A percentile compares a stretch with the other conserved stretches of the same genome.
Evolutionary conservation across 78 protist genomes (phyloP).

Genomic region (Dictyostelium capitatum): DNA sequence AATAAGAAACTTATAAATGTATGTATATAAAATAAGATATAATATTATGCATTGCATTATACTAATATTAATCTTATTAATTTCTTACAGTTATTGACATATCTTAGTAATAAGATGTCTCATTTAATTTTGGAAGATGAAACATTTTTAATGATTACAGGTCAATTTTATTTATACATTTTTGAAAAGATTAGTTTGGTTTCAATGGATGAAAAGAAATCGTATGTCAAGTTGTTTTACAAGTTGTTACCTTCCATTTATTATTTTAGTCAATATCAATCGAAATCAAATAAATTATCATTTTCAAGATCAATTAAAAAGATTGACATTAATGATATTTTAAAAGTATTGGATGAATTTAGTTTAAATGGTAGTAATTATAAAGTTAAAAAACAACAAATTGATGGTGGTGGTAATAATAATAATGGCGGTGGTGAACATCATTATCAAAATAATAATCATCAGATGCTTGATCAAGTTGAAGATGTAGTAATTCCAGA

Average conservation of each 20-base stretch:
- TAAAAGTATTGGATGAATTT: background rate
- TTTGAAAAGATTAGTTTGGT: constrained; percentile 14
- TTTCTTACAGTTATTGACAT: background rate
- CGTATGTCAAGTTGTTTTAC: background rate
- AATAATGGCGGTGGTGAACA: background rate
- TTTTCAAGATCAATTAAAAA: constrained; percentile 5
- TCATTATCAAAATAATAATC: background rate
- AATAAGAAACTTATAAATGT: constrained; percentile 15
- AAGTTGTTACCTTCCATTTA: constrained; percentile 12
- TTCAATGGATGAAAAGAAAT: background rate
- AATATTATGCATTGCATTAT: background rate
- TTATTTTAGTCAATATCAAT: background rate
- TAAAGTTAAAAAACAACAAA: background rate
- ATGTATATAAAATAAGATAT: background rate
- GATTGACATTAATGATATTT: background rate
- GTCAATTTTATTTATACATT: constrained; percentile 22
- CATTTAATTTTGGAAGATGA: constrained; percentile 25
- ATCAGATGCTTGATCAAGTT: too few relatives aligned
- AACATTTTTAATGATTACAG: constrained; percentile 14
- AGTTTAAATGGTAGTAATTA: background rate
- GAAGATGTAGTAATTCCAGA: background rate
- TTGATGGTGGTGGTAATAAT: background rate
- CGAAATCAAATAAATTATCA: background rate
- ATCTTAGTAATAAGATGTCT: constrained; percentile 3
- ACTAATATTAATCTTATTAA: background rate